Base-by-base conservation (phyloP, 495 filamentous ascomycete species). In the Penicillium diatomitis region DNA sequence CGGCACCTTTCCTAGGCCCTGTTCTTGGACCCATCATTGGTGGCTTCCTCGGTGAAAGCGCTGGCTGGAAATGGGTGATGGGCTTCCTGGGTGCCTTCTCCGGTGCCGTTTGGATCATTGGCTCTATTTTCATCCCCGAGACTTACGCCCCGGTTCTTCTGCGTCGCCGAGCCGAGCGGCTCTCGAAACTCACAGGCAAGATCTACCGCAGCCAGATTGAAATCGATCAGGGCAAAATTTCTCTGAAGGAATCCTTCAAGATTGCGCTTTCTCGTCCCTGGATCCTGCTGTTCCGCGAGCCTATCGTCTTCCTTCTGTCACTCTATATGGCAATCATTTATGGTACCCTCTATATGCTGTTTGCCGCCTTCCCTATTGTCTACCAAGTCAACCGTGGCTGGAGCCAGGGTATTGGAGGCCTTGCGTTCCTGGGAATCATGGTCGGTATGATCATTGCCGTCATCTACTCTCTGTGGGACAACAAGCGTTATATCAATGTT, bases 381-480 rank as follows among this genome's bases (percentile, higher is more conserved):
- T 95, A 87, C 66, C 71, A 79, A 29, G 60, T 79, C 29, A 58
- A 81, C 48, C 85, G 88, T 32, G 81, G 81, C 54, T 95, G 89
- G 90, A 76, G 74, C 35, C 73, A 82, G 36, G 82, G 85, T 38
- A 60, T 87, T 33, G 74, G 80, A 1, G 86, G 86, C n/a, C 78
- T 95, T 3, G 72, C 87, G 5, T 95, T 92, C 67, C 58, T 83
- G 4, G 87, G 88, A 30, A 90, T 96, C 47, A 87, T 87, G 52
- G 66, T 86, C 50, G 90, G 90, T 52, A 94, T 95, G 86, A 40
- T 89, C 3, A 12, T 76, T 2, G 87, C 77, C 6, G 76, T 82
- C 29, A 46, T 44, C 11, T 76, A 75, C 39, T 67, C 62, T 11
- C 56, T 76, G n/a, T 62, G 60, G 54, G 75, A 78, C 61, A 77